Conservation (phyloP, 257 asterid species). For the Solanum megistacrolobum region DNA sequence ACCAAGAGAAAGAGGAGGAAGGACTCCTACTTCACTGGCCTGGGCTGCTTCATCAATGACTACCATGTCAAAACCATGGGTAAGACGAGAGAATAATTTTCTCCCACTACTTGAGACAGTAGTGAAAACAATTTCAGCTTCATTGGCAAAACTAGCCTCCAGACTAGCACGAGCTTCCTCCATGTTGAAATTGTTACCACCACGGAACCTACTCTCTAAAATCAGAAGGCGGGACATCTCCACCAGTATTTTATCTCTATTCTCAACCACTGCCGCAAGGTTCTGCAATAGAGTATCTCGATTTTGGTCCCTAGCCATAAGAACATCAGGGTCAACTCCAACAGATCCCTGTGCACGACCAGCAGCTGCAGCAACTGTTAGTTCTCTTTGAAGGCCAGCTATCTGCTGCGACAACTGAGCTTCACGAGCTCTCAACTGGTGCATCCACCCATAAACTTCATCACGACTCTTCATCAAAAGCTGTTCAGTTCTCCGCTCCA, state of each 20-base stretch:
- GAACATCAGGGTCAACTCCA: slow-evolving; percentile 97
- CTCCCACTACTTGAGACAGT: slow-evolving; percentile 99
- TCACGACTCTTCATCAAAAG: slow-evolving; percentile 76
- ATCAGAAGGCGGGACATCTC: slow-evolving; percentile 92
- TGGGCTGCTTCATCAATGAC: slow-evolving; percentile 99
- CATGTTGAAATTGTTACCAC: slow-evolving; percentile 61
- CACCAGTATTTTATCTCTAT: slow-evolving; percentile 79
- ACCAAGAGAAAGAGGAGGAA: slow-evolving; percentile 96
- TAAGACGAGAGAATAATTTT: slow-evolving; percentile 80
- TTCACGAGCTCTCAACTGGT: slow-evolving; percentile 66
- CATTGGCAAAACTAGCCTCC: slow-evolving; percentile 99
- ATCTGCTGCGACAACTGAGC: slow-evolving; percentile 79
- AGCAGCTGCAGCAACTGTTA: slow-evolving; percentile 58
- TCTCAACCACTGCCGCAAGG: slow-evolving; percentile 92
- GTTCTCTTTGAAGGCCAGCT: slow-evolving; percentile 79
- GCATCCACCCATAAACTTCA: slow-evolving; percentile 88
- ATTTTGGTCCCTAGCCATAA: slow-evolving; percentile 87
- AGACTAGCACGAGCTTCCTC: slow-evolving; percentile 97
- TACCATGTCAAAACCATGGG: slow-evolving; percentile 99
- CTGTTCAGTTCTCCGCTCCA: slow-evolving; percentile 91
- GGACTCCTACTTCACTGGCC: slow-evolving; percentile 91
- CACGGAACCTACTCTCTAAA: slow-evolving; percentile 76
- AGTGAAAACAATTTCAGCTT: slow-evolving; percentile 95
- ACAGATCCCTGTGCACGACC: slow-evolving; percentile 96
- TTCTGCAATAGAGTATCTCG: slow-evolving; percentile 75